Evolutionary conservation across 1,139 yeast species (phyloP), one percentile per base, ranked within the genome.

Genomic region (Scheffersomyces cryptocercus): DNA sequence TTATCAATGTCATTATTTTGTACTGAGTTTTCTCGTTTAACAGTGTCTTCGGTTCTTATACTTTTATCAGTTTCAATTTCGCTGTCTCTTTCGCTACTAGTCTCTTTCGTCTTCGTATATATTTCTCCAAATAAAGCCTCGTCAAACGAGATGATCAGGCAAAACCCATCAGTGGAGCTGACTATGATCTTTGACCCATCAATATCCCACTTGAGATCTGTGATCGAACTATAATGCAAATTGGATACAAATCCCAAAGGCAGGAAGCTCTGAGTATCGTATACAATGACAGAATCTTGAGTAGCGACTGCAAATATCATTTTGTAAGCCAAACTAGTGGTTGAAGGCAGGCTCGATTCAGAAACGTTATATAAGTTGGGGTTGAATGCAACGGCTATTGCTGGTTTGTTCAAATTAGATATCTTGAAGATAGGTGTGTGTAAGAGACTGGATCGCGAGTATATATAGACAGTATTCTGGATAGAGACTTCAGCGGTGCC

Each of bases 81-180:
- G 2, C 26, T 20, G 5, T 20, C 26, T 20, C 5, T 20, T 20
- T 20, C 26, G 6, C 26, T 20, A 7, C 26, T 20, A 20, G 7
- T 5, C 31, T 35, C 28, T 26, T 16, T 10, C 12, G 29, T 13
- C 13, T 28, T 29, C 7, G 3, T 24, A 13, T 45, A 47, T 47
- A 11, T 55, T 32, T 64, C 70, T 1, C 95, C 95, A 40, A 88
- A 74, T 15, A 76, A 73, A 1, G 66, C 75, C 1, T 63, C 59
- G 3, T 75, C 77, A 45, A 88, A 81, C 5, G 68, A 64, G 3
- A 89, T 64, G 34, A 77, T 75, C 0, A 97, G 86, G 55, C 97
- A 88, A 58, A 89, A 91, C 16, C 99, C 99, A 63, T 95, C 99
- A 0, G 96, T 86, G 0, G 97, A 88, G n/a, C 96, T 82, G 29